Percentiles rank a stretch among this genome's conserved stretches.
Conservation (phyloP, 2,329 filamentous ascomycete genomes). For the Dothiorella sarmentorum region DNA sequence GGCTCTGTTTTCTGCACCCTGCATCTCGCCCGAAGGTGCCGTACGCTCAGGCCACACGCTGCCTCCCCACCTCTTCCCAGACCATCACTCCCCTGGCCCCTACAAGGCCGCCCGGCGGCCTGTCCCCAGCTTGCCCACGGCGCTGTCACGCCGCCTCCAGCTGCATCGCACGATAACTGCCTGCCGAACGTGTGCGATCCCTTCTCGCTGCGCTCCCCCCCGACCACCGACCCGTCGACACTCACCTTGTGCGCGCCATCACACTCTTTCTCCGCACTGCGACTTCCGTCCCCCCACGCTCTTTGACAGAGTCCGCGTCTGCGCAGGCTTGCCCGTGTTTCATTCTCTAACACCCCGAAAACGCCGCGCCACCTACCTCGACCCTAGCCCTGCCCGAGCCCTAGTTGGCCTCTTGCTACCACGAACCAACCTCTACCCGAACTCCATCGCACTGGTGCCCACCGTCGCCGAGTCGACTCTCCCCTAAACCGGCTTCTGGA, state of each 20-base stretch:
- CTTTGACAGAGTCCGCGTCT: conserved; percentile 18
- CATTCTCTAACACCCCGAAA: conserved; percentile 13
- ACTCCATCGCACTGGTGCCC: not conserved
- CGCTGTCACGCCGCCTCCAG: conserved; percentile 1
- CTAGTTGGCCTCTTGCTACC: not conserved
- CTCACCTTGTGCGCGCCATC: no score
- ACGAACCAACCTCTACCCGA: not conserved
- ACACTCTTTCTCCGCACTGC: conserved; percentile 12
- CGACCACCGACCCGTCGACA: conserved; percentile 12
- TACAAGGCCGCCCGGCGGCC: conserved; percentile 2
- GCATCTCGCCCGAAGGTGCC: conserved; percentile 6
- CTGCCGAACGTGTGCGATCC: not conserved
- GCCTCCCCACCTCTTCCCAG: not conserved
- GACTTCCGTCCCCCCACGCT: conserved; percentile 1
- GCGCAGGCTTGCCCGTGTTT: conserved; percentile 18
- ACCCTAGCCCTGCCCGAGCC: not conserved
- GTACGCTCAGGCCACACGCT: not conserved
- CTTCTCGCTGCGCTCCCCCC: not conserved
- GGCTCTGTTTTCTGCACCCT: conserved; percentile 1
- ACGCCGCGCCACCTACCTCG: not conserved
- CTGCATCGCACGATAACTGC: conserved; percentile 9
- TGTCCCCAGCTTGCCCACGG: conserved; percentile 5
- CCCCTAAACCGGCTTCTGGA: conserved; percentile 7
- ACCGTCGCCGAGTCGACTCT: conserved; percentile 5
- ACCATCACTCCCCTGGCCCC: conserved; percentile 4